A percentile compares a stretch with the other conserved stretches of the same genome.
phyloP scores from a whole-genome alignment of 2,329 filamentous ascomycete genomes.

The Ophiocordyceps camponoti-floridani region DNA sequence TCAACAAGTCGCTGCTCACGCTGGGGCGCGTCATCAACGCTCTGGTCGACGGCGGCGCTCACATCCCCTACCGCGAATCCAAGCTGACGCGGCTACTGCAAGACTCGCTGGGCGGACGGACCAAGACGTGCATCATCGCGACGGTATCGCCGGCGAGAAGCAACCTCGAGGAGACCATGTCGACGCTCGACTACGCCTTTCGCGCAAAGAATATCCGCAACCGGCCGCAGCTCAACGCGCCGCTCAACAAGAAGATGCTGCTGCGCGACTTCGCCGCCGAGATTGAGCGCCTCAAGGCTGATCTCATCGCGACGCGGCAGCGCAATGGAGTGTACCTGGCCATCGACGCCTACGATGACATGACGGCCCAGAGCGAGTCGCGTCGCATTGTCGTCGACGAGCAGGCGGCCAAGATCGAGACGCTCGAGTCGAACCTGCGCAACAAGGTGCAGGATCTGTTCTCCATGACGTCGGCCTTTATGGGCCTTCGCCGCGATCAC shows the following conservation, averaged over 20 bases:
- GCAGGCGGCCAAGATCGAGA: constrained; percentile 80
- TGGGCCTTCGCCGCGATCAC: constrained; percentile 75
- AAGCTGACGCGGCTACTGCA: constrained; percentile 89
- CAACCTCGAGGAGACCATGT: constrained; percentile 95
- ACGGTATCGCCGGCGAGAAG: constrained; percentile 88
- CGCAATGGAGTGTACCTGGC: constrained; percentile 91
- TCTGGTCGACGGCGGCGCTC: constrained; percentile 70
- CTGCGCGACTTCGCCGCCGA: constrained; percentile 79
- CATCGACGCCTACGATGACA: constrained; percentile 75
- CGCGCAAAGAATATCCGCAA: constrained; percentile 97
- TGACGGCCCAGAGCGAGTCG: constrained; percentile 84
- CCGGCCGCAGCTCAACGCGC: constrained; percentile 86
- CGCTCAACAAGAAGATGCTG: constrained; percentile 83
- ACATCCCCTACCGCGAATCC: constrained; percentile 86
- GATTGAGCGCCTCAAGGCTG: constrained; percentile 87
- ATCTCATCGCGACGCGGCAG: constrained; percentile 80
- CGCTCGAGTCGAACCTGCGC: constrained; percentile 73
- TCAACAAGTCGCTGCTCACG: constrained; percentile 94
- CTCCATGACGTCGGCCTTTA: constrained; percentile 69
- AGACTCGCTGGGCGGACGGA: constrained; percentile 87
- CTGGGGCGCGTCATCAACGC: constrained; percentile 95
- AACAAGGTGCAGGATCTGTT: constrained; percentile 93
- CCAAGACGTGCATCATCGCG: constrained; percentile 97
- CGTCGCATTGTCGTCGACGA: constrained; percentile 82
- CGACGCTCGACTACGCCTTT: constrained; percentile 93